Base-by-base conservation (phyloP, 2,329 filamentous ascomycete species). In the Albophoma yamanashiensis region DNA sequence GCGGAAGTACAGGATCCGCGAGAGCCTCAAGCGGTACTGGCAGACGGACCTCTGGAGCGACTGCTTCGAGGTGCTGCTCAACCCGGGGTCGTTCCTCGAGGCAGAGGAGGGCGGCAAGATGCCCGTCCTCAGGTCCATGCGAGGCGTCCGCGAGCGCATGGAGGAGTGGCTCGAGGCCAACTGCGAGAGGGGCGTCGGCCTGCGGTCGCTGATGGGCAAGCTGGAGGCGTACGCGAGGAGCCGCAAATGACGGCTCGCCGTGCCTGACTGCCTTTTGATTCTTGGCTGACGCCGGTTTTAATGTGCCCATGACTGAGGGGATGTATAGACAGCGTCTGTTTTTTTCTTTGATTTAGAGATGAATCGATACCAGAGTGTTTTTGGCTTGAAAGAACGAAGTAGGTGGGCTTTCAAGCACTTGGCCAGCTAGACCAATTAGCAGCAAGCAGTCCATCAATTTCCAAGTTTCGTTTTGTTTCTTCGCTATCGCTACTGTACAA, bases 1-100 rank as follows among this genome's bases (percentile, higher is more conserved):
- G 1, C 86, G 89, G 69, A 86, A 81, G 56, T 97, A 96, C 76
- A 85, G 82, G 64, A 86, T 97, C 65, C 84, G 88, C 58, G 93
- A 97, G 74, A 84, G 79, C 17, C 76, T 97, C 62, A 99, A 99
- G 78, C 78, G 94, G 53, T 99, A 99, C 75, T 99, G 94, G 94
- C 92, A 97, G 78, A 89, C 87, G 56, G 92, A 96, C 57, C 84
- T 97, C 53, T 99, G 94, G 94, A 75, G 71, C 2, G 86, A 89
- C 62, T 86, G 89, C 56, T 96, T 99, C 72, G 89, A 92, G 64
- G 68, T 97, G 61, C 75, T 97, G 64, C 78, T 99, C 52, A 99
- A 99, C 73, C 92, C 93, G 0, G 80, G 82, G 2, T 80, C 79
- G 61, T 85, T 87, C 73, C 73, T 83, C n/a, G 82, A 82, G 12